Conservation (phyloP, 352 stramenopile species). For the Globisporangium alternatum region DNA sequence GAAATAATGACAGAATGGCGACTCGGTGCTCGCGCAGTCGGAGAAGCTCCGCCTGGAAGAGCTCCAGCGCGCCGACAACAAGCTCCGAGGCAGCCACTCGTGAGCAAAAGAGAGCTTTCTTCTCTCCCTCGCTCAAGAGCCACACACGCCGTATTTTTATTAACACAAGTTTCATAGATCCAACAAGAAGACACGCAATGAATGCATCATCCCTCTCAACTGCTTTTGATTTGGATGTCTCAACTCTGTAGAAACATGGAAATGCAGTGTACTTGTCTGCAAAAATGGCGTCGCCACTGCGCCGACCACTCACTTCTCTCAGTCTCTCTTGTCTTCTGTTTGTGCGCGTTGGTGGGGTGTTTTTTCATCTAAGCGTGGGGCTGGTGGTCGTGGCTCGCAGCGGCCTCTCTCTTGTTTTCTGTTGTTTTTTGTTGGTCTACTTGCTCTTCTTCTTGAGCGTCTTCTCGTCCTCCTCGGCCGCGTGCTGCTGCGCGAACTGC, state of each 20-base stretch:
- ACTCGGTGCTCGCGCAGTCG: constrained; percentile 51
- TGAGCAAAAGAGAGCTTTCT: constrained; percentile 7
- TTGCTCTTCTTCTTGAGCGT: constrained; percentile 70
- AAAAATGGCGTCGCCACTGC: background rate
- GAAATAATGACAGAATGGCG: constrained; percentile 29
- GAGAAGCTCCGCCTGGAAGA: constrained; percentile 74
- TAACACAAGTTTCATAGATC: constrained; percentile 4
- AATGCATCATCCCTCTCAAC: background rate
- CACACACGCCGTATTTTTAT: no score
- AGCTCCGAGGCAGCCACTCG: constrained; percentile 20
- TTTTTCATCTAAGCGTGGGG: constrained; percentile 12
- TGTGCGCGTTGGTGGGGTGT: background rate
- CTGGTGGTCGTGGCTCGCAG: background rate
- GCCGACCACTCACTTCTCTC: constrained; percentile 5
- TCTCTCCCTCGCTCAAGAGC: no score
- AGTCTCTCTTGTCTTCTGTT: background rate
- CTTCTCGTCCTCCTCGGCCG: constrained; percentile 84
- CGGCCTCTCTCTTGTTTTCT: background rate
- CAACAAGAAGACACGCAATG: background rate
- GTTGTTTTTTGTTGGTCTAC: constrained; percentile 20
- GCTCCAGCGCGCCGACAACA: constrained; percentile 57
- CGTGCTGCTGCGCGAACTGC: constrained; percentile 89
- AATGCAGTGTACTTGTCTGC: background rate
- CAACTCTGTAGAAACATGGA: constrained; percentile 3
- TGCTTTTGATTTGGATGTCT: background rate